phyloP scores from a whole-genome alignment of 2,329 filamentous ascomycete species.

The Fusarium proliferatum region DNA sequence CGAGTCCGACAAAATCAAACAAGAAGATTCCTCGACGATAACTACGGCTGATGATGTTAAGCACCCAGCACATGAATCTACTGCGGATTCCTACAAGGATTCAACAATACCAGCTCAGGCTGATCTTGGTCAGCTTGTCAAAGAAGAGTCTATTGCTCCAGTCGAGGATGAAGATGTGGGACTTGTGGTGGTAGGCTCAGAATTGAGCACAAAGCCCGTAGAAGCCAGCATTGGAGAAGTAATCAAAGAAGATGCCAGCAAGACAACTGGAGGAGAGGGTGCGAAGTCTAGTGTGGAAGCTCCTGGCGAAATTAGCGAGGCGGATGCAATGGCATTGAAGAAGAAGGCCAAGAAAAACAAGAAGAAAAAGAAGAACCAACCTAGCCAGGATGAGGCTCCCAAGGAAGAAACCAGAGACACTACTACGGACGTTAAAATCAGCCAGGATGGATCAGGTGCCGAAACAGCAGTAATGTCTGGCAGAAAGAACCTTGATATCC shows the following conservation, averaged over 20 bases:
- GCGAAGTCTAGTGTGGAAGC: neutral
- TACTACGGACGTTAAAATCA: neutral
- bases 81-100: neutral
- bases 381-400: slow-evolving; percentile 9
- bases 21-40: neutral
- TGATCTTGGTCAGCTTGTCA: neutral
- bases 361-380: slow-evolving; percentile 44
- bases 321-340: slow-evolving; percentile 16
- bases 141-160: neutral
- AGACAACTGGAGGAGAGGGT: neutral
- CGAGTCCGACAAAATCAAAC: neutral
- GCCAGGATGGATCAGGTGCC: neutral
- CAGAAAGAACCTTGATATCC: neutral
- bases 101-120: neutral
- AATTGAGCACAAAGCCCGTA: neutral
- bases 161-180: neutral
- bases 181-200: neutral
- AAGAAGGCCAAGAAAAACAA: slow-evolving; percentile 52
- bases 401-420: slow-evolving; percentile 12
- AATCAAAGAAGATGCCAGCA: slow-evolving; percentile 2
- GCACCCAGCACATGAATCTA: neutral
- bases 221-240: neutral
- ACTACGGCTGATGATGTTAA: neutral
- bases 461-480: neutral
- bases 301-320: slow-evolving; percentile 16